Percentiles rank a stretch among this genome's conserved stretches.
Evolutionary conservation across 2,329 filamentous ascomycete genomes (phyloP).

Genomic region (Talaromyces sp.): DNA sequence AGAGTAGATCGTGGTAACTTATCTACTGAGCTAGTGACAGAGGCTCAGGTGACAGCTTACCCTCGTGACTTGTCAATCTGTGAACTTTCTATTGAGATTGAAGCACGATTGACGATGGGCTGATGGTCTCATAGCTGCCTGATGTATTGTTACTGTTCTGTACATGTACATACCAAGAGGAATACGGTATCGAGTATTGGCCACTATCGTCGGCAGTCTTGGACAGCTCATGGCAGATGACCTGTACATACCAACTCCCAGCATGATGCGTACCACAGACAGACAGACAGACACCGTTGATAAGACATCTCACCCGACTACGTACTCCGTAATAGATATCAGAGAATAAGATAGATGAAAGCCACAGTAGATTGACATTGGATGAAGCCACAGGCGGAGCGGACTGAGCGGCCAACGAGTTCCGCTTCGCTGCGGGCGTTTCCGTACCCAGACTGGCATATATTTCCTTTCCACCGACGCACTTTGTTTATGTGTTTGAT

Average conservation of each 20-base stretch:
- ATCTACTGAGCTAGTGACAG: not conserved
- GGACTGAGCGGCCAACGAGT: slow-evolving; percentile 6
- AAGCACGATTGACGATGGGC: not conserved
- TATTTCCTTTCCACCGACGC: not conserved
- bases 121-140: not conserved
- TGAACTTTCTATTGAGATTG: not conserved
- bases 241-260: not conserved
- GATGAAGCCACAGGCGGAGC: not conserved
- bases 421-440: not conserved
- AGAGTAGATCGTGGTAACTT: not conserved
- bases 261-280: not conserved
- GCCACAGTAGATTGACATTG: not conserved
- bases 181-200: not conserved
- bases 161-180: not conserved
- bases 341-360: not conserved
- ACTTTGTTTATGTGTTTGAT: not conserved
- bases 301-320: not conserved
- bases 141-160: not conserved
- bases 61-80: not conserved
- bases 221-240: not conserved
- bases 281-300: not conserved
- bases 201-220: not conserved
- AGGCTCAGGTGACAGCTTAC: not conserved
- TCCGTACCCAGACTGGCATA: not conserved
- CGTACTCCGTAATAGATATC: not conserved